Evolutionary conservation across 441 rosid genomes (phyloP).

Genomic region (Aquilaria agallochum): DNA sequence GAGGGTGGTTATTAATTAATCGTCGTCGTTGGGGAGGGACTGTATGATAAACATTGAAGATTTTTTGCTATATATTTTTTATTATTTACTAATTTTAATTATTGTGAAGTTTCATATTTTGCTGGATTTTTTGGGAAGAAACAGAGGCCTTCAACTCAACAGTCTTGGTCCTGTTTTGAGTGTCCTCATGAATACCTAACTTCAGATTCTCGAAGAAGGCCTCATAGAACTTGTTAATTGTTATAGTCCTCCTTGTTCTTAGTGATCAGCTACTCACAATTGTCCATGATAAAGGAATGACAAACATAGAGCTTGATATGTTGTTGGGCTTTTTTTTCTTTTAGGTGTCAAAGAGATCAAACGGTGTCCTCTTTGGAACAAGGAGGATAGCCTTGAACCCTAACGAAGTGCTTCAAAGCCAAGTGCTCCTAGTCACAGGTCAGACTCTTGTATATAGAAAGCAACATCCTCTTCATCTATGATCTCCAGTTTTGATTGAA

Average conservation of each 20-base stretch:
- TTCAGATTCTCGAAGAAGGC: constrained; percentile 36
- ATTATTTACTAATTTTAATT: no score
- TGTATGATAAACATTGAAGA: no score
- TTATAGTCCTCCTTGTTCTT: constrained; percentile 34
- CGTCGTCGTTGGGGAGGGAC: no score
- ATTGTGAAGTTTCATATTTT: no score
- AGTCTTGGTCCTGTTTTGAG: constrained; percentile 30
- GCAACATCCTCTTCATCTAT: constrained; percentile 32
- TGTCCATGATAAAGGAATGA: constrained; percentile 37
- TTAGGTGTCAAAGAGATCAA: constrained; percentile 30
- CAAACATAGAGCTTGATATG: constrained; percentile 35
- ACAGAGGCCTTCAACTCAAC: constrained; percentile 19
- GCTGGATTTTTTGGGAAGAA: no score
- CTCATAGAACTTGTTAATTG: constrained; percentile 26
- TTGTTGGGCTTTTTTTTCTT: constrained; percentile 27
- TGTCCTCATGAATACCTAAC: constrained; percentile 35
- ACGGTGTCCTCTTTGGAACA: constrained; percentile 16
- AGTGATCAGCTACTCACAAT: constrained; percentile 36
- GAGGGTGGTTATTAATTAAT: no score
- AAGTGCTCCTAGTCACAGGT: constrained; percentile 38
- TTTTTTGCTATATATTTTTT: no score
- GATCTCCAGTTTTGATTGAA: constrained; percentile 14
- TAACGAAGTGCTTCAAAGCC: constrained; percentile 32
- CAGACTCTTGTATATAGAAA: constrained; percentile 29
- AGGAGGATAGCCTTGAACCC: constrained; percentile 35